A percentile compares a stretch with the other conserved stretches of the same genome.
phyloP scores from a whole-genome alignment of 768 basidiomycete species.

The button mushroom (Agaricus bisporus) region DNA sequence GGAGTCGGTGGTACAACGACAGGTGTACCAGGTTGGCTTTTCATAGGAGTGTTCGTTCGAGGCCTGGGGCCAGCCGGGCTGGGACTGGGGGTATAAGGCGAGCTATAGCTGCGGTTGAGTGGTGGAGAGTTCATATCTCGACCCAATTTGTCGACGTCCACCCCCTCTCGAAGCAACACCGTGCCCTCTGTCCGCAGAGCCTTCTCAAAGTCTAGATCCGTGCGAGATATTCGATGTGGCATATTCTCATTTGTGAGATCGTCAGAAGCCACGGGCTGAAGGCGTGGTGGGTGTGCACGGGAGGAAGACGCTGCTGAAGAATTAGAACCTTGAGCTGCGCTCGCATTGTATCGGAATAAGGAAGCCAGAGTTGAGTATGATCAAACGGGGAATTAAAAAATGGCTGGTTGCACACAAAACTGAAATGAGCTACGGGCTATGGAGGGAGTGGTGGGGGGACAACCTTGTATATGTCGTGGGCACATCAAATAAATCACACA shows the following conservation, averaged over 20 bases:
- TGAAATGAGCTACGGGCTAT: background rate
- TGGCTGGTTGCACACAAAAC: background rate
- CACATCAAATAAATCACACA: conserved; percentile 8
- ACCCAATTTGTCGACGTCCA: conserved; percentile 66
- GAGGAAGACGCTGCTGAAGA: conserved; percentile 10
- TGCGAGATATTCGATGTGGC: conserved; percentile 58
- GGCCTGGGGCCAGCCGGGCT: conserved; percentile 14
- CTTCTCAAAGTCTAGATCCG: conserved; percentile 79
- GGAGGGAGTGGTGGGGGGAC: background rate
- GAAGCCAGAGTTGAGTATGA: conserved; percentile 52
- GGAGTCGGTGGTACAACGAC: conserved; percentile 65
- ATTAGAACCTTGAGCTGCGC: conserved; percentile 29
- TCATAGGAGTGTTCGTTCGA: conserved; percentile 7
- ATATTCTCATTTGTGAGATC: conserved; percentile 30
- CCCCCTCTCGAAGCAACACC: conserved; percentile 60
- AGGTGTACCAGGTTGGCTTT: conserved; percentile 47
- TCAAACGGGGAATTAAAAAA: background rate
- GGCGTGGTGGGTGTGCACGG: conserved; percentile 14
- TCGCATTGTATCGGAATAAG: conserved; percentile 48
- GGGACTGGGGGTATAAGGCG: conserved; percentile 25
- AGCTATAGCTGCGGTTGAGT: conserved; percentile 32
- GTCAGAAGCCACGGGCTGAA: conserved; percentile 52
- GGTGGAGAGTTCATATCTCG: conserved; percentile 38
- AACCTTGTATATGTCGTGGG: conserved; percentile 4
- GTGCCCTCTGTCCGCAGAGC: conserved; percentile 65